Conservation (phyloP, 169 alveolate species). For the Cystoisospora suis region DNA sequence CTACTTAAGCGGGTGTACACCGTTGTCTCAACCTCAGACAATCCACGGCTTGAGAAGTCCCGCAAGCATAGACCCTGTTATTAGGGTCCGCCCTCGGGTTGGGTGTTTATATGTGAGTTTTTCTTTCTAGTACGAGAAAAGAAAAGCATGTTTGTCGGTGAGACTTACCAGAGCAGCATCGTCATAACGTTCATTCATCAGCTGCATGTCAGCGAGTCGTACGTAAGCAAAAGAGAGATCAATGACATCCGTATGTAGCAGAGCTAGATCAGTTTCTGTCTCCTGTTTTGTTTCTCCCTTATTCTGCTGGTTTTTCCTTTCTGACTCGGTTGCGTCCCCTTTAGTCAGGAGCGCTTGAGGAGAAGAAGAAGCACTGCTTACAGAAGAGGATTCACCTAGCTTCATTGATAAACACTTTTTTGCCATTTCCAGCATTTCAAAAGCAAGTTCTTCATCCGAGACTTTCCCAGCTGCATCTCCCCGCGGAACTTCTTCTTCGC, state of each 20-base stretch:
- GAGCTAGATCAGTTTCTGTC: neutral
- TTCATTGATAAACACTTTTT: neutral
- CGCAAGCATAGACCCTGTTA: no score
- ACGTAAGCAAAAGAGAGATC: constrained; percentile 41
- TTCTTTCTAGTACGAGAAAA: no score
- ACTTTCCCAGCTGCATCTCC: constrained; percentile 28
- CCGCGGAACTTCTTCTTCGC: neutral
- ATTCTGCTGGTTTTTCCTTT: neutral
- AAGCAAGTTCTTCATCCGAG: constrained; percentile 39
- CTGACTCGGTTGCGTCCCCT: neutral
- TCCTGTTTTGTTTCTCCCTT: neutral
- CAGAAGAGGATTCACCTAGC: neutral
- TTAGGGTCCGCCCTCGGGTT: no score
- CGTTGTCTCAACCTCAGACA: no score
- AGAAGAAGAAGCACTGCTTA: neutral
- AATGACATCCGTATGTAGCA: neutral
- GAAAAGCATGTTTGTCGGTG: neutral
- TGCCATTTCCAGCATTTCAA: constrained; percentile 46
- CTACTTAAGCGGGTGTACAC: no score
- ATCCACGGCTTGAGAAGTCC: no score
- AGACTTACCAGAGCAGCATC: constrained; percentile 42
- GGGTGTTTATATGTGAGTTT: no score
- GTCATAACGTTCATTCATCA: constrained; percentile 38
- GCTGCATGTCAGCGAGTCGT: constrained; percentile 56
- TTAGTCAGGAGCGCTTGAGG: neutral